Base-by-base conservation (phyloP, 768 basidiomycete genomes). In the Amanita muscaria region DNA sequence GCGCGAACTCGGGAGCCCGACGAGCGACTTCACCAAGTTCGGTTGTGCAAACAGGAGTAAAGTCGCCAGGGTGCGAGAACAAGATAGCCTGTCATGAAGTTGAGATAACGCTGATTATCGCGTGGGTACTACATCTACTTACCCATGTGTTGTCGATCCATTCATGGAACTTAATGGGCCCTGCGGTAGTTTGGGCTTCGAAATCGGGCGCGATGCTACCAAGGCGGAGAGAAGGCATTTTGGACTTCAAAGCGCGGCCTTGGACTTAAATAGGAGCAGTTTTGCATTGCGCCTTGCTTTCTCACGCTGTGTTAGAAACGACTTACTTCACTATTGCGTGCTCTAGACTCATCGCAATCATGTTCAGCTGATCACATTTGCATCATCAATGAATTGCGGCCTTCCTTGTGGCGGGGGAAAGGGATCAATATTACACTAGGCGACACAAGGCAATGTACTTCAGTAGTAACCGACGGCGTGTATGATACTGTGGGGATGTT, bases 21-120 rank as follows among this genome's bases (percentile, higher is more conserved):
- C 89, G 83, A 40, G 96, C 85, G 34, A 96, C 92, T 62, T 96
- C 94, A 40, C 89, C 92, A 29, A 98, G 83, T 69, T 98, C 96
- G 44, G 96, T 99, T 38, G 96, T 93, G 76, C 88, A 92, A 42
- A 93, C 83, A 39, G 87, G 86, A n/a, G 86, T 88, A 59, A 90
- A 90, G 59, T 90, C 85, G 34, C 85, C 92, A 1, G 91, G 91
- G 64, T 96, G 92, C 23, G 91, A 94, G 77, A 97, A 98, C 46
- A 98, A 73, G 60, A 91, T 66, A 40, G 74, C 85, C 88, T 88
- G 42, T 4, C 30, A n/a, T 18, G 19, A 19, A 1, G n/a, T 11
- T 21, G 22, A 21, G 48, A 35, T 35, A 10, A 16, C 18, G 12
- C n/a, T n/a, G n/a, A n/a, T 14, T 51, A 32, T 44, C 27, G 44